Conservation (phyloP, 176 grass and related monocot species). For the Phoenix roebelenii region DNA sequence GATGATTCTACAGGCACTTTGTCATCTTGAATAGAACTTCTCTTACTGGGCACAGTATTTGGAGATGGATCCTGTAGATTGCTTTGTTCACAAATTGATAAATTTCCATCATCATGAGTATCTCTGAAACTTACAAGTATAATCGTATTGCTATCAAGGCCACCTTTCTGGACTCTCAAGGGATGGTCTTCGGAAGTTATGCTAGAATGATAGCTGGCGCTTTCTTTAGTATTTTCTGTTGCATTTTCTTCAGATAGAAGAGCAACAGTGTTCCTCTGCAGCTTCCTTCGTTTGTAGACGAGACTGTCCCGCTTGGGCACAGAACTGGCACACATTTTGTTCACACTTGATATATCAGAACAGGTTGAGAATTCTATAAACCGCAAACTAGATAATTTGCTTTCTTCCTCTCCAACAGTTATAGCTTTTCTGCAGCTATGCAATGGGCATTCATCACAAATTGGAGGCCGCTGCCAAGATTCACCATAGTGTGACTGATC, state of each 20-base stretch:
- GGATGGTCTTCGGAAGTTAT: conserved; percentile 20
- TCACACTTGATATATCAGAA: conserved; percentile 21
- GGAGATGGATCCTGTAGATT: neutral
- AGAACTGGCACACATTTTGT: conserved; percentile 42
- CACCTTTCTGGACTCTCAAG: conserved; percentile 8
- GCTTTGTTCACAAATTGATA: conserved; percentile 1
- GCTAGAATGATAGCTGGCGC: conserved; percentile 2
- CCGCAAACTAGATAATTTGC: conserved; percentile 21
- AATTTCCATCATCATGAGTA: conserved; percentile 18
- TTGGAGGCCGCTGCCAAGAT: conserved; percentile 42
- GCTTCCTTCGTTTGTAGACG: conserved; percentile 56
- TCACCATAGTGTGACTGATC: conserved; percentile 26
- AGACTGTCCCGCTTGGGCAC: conserved; percentile 35
- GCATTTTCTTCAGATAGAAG: conserved; percentile 25
- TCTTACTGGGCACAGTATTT: neutral
- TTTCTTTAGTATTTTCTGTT: conserved; percentile 23
- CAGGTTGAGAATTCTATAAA: conserved; percentile 17
- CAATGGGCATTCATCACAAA: conserved; percentile 34
- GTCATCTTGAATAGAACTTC: neutral
- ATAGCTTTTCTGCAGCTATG: conserved; percentile 25
- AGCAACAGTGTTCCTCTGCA: conserved; percentile 42
- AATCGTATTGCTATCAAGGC: conserved; percentile 2
- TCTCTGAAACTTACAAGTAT: conserved; percentile 11
- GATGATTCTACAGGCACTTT: neutral
- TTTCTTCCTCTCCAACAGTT: conserved; percentile 27